Base-by-base conservation (phyloP, 129 eudicot genomes). In the Heracleum sosnowskyi region DNA sequence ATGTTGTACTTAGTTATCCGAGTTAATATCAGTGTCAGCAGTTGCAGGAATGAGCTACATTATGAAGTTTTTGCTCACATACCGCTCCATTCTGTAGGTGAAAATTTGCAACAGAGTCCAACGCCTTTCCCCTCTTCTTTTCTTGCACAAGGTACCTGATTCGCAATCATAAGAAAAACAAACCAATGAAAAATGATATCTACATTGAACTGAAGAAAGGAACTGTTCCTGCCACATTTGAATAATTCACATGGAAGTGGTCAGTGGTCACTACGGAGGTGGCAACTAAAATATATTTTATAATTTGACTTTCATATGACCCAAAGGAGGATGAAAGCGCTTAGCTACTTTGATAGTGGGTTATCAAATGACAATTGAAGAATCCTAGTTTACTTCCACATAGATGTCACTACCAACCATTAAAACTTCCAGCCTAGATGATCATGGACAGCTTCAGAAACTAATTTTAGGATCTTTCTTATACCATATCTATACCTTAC, bases 1-100 rank as follows among this genome's bases (percentile, higher is more conserved):
- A 22, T 53, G 62, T 53, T 22, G 7, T 40, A 24, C 3, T 40
- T 41, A 73, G 13, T 26, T 28, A 4, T 41, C 45, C 12, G 6
- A 73, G 77, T 41, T n/a, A 26, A 24, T 75, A 49, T 47, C 66
- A 20, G 44, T 33, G 22, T 35, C 44, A 75, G 68, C 28, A 75
- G 45, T 75, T 51, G 36, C 40, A 28, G 41, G 42, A 45, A 79
- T 15, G 76, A 71, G 55, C 71, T 75, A 57, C 22, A 26, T 35
- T 33, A 63, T 24, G 37, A 28, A 64, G 34, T 46, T 66, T 73
- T 46, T 68, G 79, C 51, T 60, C 29, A 45, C 96, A 78, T 84
- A 94, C 98, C 35, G 98, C 98, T 85, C 97, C 98, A 85, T 94
- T 94, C 86, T 94, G 98, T 81, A 94, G 84, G 91, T 94, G 98